Evolutionary conservation across 495 filamentous ascomycete genomes (phyloP).

Genomic region (Filosporella fistucella): DNA sequence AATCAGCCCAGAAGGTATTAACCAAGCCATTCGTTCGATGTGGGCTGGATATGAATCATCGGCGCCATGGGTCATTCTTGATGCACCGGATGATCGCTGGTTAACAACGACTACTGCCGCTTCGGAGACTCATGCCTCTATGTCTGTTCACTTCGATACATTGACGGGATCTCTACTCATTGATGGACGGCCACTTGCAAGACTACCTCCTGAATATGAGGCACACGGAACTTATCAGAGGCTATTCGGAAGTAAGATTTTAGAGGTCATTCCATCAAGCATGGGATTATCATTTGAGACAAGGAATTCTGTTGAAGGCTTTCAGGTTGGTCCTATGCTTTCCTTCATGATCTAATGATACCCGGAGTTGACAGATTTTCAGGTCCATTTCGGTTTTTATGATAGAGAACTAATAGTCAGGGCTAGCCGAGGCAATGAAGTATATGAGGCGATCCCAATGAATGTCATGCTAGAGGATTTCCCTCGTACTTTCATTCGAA

Average conservation of each 20-base stretch:
- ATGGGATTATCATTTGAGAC: conserved; percentile 24
- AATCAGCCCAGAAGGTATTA: conserved; percentile 16
- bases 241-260: conserved; percentile 39
- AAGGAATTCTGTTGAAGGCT: conserved; percentile 8
- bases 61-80: conserved; percentile 16
- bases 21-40: conserved; percentile 24
- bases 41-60: conserved; percentile 30
- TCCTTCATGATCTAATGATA: too few relatives aligned
- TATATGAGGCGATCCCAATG: conserved; percentile 36
- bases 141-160: conserved; percentile 39
- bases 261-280: too few relatives aligned
- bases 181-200: conserved; percentile 37
- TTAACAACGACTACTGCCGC: conserved; percentile 21
- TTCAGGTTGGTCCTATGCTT: too few relatives aligned
- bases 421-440: background rate
- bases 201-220: conserved; percentile 31
- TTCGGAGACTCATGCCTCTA: background rate
- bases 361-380: too few relatives aligned
- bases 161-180: conserved; percentile 43
- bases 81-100: conserved; percentile 25
- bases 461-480: conserved; percentile 35
- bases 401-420: conserved; percentile 14
- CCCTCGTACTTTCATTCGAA: conserved; percentile 33
- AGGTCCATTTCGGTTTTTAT: conserved; percentile 17
- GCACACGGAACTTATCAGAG: conserved; percentile 27